Base-by-base conservation (phyloP, 2,329 filamentous ascomycete genomes). In the Atkinsonella hypoxylon region DNA sequence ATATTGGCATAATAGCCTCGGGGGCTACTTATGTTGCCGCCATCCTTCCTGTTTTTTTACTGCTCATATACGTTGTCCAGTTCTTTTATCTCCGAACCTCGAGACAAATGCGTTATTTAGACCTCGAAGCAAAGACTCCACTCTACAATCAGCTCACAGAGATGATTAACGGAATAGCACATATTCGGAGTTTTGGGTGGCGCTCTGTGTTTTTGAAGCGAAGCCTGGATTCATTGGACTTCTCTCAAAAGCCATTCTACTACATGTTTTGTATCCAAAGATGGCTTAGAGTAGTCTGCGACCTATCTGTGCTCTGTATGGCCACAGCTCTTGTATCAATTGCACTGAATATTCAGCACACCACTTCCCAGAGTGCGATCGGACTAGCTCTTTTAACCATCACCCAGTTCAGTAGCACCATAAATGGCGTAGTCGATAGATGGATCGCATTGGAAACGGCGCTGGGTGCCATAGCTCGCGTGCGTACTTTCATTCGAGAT, bases 31-130 rank as follows among this genome's bases (percentile, higher is more conserved):
- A 70, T 49, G 64, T 75, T 0, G 69, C 69, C 1, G 67, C 75
- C 31, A 64, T 1, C 73, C 78, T 54, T 76, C 77, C 0, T 59
- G 73, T 11, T 58, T 79, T 1, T 12, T n/a, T 13, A 11, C 51
- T 70, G 8, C 60, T 58, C 1, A 53, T 70, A 0, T 80, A 71
- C 46, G 49, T 66, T 6, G 61, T 81, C 2, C 77, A 80, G 54
- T 73, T 69, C 49, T 68, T 77, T 48, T 82, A 82, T 56, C 68
- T 83, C 6, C 69, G 74, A 0, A 82, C 78, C 0, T 81, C 77
- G 1, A 68, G 78, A 1, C 78, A 82, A 59, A 61, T 83, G n/a
- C 70, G 79, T 40, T 68, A 78, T 32, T 60, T 83, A 26, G 79
- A 82, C 45, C 69, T 83, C 3, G 79, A 82, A 59, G 71, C 75